Base-by-base conservation (phyloP, 352 stramenopile species). In the Pythium apleroticum region DNA sequence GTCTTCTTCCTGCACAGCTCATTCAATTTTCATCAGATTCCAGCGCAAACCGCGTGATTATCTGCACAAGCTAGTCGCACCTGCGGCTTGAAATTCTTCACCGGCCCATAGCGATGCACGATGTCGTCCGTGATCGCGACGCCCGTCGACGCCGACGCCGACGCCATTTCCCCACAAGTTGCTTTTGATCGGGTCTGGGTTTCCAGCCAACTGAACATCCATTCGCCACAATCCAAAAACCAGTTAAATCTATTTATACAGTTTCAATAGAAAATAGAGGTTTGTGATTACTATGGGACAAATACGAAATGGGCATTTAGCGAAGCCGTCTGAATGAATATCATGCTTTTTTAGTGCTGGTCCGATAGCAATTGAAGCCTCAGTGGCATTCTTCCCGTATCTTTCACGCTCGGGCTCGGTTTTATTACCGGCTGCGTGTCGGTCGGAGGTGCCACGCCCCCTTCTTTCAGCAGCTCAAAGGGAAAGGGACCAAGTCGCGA, bases 21-120 rank as follows among this genome's bases (percentile, higher is more conserved):
- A 53, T 14, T 46, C 33, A 57, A 52, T 63, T 69, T 24, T 31
- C 15, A 15, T 58, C 49, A 59, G 15, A 49, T 39, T 55, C 17
- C 6, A 53, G 24, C 35, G 41, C 24, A 31, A 49, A 60, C 14
- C 11, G 22, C 3, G 8, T 59, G 11, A 24, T 14, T 15, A 5
- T 4, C 10, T 24, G 17, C 17, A 6, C 17, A 41, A 0, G 10
- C 11, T 4, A 28, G 12, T 28, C 57, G 27, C 57, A 91, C 85
- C 74, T 86, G 78, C 39, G 84, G 78, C 8, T 68, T 49, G 46
- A 95, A 93, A 70, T 75, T 89, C 45, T 80, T 80, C 14, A 76
- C 74, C 20, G 87, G 80, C 60, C 82, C 81, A 63, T 91, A 95
- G 39, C 76, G 80, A 41, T 77, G 78, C 55, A 95, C 54, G 53